These are phyloP conservation scores for Arthroderma sp. DNA, from an alignment of 2,329 filamentous ascomycete genomes.

Conservation along the genomic window DNA sequence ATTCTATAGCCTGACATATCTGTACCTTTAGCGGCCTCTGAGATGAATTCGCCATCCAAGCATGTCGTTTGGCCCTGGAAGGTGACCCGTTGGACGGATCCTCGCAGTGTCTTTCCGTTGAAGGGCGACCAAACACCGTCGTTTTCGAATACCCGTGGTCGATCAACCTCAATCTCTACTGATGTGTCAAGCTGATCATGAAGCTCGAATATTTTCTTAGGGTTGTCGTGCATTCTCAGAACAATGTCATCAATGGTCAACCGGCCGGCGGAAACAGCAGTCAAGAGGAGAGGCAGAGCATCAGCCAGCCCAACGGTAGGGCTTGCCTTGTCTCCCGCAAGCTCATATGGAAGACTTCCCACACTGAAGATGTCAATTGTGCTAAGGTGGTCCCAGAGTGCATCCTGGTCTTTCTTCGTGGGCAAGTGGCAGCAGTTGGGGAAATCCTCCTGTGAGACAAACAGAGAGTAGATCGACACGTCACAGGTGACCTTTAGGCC, in stretches of 20 bases:
- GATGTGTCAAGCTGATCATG: constrained; percentile 63
- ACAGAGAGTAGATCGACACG: constrained; percentile 66
- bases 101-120: constrained; percentile 53
- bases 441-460: constrained; percentile 58
- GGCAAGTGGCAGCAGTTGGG: constrained; percentile 55
- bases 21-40: constrained; percentile 47
- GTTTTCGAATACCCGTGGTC: constrained; percentile 48
- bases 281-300: constrained; percentile 59
- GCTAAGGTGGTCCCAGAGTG: constrained; percentile 59
- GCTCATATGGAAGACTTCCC: constrained; percentile 64
- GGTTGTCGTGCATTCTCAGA: constrained; percentile 59
- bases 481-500: constrained; percentile 73
- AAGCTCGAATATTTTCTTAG: constrained; percentile 68
- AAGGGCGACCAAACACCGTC: constrained; percentile 55
- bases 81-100: constrained; percentile 59
- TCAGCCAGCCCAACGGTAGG: constrained; percentile 57
- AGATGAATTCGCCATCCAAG: constrained; percentile 53
- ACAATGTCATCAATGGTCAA: constrained; percentile 63
- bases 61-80: constrained; percentile 64
- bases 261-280: constrained; percentile 59
- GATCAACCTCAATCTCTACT: constrained; percentile 63
- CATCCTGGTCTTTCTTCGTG: constrained; percentile 53
- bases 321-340: constrained; percentile 47
- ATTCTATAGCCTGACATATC: constrained; percentile 59
- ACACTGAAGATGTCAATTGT: constrained; percentile 69